Evolutionary conservation across 1,284 basidiomycete species (phyloP), one percentile per base, ranked within the genome.

Genomic region (Ganoderma resinaceum): DNA sequence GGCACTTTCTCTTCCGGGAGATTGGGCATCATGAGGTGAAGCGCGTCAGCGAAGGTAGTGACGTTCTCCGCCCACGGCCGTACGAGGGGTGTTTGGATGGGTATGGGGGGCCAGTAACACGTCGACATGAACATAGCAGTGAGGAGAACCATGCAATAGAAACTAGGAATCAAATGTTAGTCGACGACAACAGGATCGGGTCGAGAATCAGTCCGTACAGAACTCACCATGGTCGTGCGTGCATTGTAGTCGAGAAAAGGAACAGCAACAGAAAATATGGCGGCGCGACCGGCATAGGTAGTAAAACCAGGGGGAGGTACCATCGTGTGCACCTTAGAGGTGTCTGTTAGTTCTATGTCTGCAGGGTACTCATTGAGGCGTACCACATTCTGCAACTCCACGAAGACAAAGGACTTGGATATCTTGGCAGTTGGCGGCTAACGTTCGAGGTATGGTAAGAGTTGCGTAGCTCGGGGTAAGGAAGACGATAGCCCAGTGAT

Each of bases 51-150:
- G 76, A 91, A 92, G 9, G 90, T 91, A 20, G 89, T 91, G 75
- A 91, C 85, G 76, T 90, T 89, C 53, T 85, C 83, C 8, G 88
- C 80, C 89, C 90, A 91, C 3, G 93, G 89, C 20, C 77, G 77
- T 29, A 87, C 84, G 65, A 93, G 87, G 1, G 85, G 82, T 35
- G 85, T 86, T 68, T 89, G 85, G 53, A 90, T 77, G 14, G 91
- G 86, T 59, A 93, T 86, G 23, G 93, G 91, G 70, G 93, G 91
- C 93, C 93, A 94, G 78, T 94, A 94, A 77, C 93, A 95, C 14
- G 93, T 92, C 18, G 93, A 92, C 70, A 93, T 84, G 78, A 94
- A 94, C 63, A 94, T 84, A 18, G 93, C 91, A 0, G 88, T 85
- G 23, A 95, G 87, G 26, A 95, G 84, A 29, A 93, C 84, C 66